phyloP scores from a whole-genome alignment of 192 early-diverging fungal species.

The Coemansia sp. region DNA sequence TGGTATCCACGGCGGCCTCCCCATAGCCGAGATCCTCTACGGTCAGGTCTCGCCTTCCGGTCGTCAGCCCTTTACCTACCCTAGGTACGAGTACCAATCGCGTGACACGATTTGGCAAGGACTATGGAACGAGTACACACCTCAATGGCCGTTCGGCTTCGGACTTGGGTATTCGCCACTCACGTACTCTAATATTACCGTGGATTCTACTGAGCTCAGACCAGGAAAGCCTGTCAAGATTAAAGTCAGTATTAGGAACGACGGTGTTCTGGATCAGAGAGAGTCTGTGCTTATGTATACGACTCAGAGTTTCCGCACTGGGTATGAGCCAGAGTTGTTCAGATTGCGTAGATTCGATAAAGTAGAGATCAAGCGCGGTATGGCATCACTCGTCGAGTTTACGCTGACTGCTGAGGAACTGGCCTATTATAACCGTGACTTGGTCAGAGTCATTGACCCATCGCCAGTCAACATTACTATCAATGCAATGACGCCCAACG shows the following conservation, averaged over 20 bases:
- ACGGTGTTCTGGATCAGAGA: conserved; percentile 42
- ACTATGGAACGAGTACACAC: conserved; percentile 50
- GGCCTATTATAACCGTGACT: conserved; percentile 32
- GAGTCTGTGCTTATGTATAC: conserved; percentile 63
- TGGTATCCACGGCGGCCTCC: conserved; percentile 62
- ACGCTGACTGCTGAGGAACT: conserved; percentile 46
- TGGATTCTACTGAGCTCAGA: conserved; percentile 2
- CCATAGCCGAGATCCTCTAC: conserved; percentile 63
- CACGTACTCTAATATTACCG: conserved; percentile 52
- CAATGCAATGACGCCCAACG: conserved; percentile 37
- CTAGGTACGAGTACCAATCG: conserved; percentile 49
- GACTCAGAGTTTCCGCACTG: conserved; percentile 55
- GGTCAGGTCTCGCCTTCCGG: conserved; percentile 63
- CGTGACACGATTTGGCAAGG: conserved; percentile 52
- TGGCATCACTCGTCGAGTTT: conserved; percentile 22
- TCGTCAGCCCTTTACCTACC: conserved; percentile 63
- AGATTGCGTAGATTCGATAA: conserved; percentile 61
- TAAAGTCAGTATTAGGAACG: conserved; percentile 50
- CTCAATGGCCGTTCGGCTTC: conserved; percentile 61
- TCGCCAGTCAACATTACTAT: conserved; percentile 43
- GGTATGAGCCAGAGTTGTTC: conserved; percentile 60
- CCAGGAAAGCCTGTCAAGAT: conserved; percentile 33
- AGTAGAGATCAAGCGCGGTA: conserved; percentile 19
- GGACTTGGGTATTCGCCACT: conserved; percentile 60
- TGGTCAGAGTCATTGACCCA: conserved; percentile 29